Conservation (phyloP, 176 grass and related monocot genomes). For the Carex kokanica region DNA sequence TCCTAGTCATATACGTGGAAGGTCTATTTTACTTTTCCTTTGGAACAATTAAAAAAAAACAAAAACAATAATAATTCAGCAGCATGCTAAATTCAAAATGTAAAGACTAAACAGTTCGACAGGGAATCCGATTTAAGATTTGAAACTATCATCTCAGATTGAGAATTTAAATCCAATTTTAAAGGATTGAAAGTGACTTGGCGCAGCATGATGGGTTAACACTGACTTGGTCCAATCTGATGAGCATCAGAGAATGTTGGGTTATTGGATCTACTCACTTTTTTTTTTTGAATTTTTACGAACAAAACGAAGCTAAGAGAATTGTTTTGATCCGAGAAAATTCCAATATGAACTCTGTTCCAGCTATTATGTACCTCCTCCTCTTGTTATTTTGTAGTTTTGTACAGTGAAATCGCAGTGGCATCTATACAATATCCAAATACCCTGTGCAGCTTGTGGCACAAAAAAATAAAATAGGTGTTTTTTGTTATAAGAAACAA, state of each 20-base stretch:
- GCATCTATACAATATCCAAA: not conserved
- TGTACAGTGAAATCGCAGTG: not conserved
- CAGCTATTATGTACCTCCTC: not conserved
- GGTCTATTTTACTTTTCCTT: not conserved
- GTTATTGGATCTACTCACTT: not conserved
- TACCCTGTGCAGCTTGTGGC: too few relatives aligned
- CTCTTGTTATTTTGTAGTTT: not conserved
- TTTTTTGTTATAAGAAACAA: not conserved
- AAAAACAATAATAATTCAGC: not conserved
- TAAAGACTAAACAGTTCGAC: not conserved
- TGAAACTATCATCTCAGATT: not conserved
- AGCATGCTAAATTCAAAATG: not conserved
- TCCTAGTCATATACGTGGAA: not conserved
- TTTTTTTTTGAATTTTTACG: not conserved
- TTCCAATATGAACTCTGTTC: not conserved
- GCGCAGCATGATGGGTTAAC: not conserved
- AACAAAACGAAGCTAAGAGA: not conserved
- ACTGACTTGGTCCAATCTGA: not conserved
- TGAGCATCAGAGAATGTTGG: constrained; percentile 3
- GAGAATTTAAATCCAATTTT: not conserved
- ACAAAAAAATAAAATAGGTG: too few relatives aligned
- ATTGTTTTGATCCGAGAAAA: not conserved
- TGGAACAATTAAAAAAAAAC: not conserved
- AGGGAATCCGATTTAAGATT: not conserved
- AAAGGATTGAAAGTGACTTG: constrained; percentile 14